Evolutionary conservation across 148 eudicot genomes (phyloP).

Genomic region (Silene latifolia): DNA sequence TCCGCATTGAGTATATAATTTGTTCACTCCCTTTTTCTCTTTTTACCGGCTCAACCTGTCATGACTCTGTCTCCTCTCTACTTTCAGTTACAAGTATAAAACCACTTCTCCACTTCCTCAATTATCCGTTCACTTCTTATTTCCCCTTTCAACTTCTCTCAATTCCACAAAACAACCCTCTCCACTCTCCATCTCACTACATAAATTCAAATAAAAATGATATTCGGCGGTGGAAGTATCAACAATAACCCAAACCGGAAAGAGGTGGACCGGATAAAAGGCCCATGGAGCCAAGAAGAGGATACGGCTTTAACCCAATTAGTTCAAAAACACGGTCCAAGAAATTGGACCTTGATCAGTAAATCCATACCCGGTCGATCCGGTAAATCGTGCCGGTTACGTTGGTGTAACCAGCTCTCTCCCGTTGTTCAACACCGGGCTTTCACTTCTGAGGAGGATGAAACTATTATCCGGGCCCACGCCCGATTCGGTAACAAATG

Average conservation of each 20-base stretch:
- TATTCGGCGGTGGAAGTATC: background rate
- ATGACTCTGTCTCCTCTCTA: background rate
- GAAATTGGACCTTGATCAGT: slow-evolving; percentile 86
- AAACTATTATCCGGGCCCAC: slow-evolving; percentile 69
- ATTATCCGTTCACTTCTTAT: background rate
- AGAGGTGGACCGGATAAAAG: slow-evolving; percentile 68
- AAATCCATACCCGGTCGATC: slow-evolving; percentile 78
- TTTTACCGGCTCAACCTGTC: slow-evolving; percentile 21
- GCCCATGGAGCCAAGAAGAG: slow-evolving; percentile 94
- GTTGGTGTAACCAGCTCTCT: slow-evolving; percentile 94
- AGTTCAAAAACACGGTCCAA: slow-evolving; percentile 67
- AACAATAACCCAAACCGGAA: background rate
- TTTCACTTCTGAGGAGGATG: slow-evolving; percentile 71
- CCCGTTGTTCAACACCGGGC: slow-evolving; percentile 87
- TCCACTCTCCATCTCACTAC: background rate
- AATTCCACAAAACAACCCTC: background rate
- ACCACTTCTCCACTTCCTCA: slow-evolving; percentile 2
- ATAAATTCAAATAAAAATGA: background rate
- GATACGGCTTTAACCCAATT: slow-evolving; percentile 52
- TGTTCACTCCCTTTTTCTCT: background rate
- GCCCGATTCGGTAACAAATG: slow-evolving; percentile 81
- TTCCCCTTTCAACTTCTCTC: background rate
- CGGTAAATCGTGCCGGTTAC: slow-evolving; percentile 73
- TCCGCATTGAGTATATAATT: no score
- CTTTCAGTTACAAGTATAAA: background rate